Conservation (phyloP, 2,329 filamentous ascomycete species). For the Colletotrichum karsti region DNA sequence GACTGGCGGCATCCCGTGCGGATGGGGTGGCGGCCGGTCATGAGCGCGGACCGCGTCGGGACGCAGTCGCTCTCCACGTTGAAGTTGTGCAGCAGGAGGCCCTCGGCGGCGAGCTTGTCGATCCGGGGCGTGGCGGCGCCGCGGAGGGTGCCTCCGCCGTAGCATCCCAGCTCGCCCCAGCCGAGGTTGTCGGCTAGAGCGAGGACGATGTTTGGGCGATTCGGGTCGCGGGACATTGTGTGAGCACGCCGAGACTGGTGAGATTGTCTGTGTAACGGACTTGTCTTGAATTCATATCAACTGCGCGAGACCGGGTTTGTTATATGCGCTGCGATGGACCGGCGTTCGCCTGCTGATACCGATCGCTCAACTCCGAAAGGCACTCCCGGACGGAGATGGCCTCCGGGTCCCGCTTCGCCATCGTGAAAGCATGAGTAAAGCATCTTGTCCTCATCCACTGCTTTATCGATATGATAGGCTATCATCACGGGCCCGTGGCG, state of each 20-base stretch:
- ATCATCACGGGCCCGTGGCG: too few species aligned
- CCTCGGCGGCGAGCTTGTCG: conserved; percentile 40
- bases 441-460: too few species aligned
- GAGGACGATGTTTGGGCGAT: conserved; percentile 41
- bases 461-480: too few species aligned
- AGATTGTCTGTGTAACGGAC: too few species aligned
- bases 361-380: background rate
- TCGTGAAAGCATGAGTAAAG: too few species aligned
- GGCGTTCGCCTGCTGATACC: background rate
- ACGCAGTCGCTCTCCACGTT: conserved; percentile 48
- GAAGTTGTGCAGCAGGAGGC: conserved; percentile 44
- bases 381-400: background rate
- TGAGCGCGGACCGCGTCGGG: conserved; percentile 42
- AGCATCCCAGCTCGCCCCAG: conserved; percentile 45
- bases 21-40: conserved; percentile 45
- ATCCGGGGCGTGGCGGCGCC: conserved; percentile 44
- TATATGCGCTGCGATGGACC: background rate
- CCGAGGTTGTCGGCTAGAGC: conserved; percentile 46
- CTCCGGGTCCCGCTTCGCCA: background rate
- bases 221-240: conserved; percentile 32
- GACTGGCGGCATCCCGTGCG: conserved; percentile 43
- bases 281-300: too few species aligned
- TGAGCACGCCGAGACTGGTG: background rate
- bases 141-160: conserved; percentile 41
- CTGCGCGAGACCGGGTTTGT: too few species aligned